Evolutionary conservation across 1,139 yeast genomes (phyloP).

Genomic region (Blastobotrys serpentis): DNA sequence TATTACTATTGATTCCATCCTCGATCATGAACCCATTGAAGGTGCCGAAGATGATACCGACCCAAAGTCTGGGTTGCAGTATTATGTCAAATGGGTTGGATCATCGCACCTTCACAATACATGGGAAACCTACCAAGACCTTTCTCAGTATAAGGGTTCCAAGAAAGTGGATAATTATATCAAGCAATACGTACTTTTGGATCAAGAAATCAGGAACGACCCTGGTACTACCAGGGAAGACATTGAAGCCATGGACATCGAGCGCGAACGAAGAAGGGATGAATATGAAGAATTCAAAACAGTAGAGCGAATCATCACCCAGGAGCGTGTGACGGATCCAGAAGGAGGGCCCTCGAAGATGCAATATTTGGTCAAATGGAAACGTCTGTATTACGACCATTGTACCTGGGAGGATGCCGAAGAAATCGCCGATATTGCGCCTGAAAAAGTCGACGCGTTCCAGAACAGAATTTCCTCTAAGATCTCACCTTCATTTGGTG

Average conservation of each 20-base stretch:
- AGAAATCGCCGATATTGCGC: conserved; percentile 79
- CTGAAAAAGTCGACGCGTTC: conserved; percentile 77
- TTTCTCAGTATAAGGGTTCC: conserved; percentile 63
- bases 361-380: conserved; percentile 91
- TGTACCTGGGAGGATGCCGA: conserved; percentile 97
- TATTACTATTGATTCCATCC: conserved; percentile 42
- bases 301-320: conserved; percentile 87
- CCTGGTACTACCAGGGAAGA: conserved; percentile 85
- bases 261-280: conserved; percentile 78
- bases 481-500: conserved; percentile 78
- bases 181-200: conserved; percentile 69
- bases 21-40: conserved; percentile 35
- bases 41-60: conserved; percentile 30
- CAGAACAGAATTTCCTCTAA: conserved; percentile 81
- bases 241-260: conserved; percentile 88
- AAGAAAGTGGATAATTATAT: conserved; percentile 90
- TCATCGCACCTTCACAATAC: conserved; percentile 91
- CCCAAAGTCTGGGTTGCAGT: conserved; percentile 39
- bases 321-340: conserved; percentile 60
- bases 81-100: conserved; percentile 74
- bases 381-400: conserved; percentile 86
- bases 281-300: conserved; percentile 79
- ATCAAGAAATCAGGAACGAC: conserved; percentile 73
- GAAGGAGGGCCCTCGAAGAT: conserved; percentile 64
- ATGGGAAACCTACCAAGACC: conserved; percentile 74